Evolutionary conservation across 75 land plant genomes (phyloP).

Genomic region (Sequoiadendron giganteum): DNA sequence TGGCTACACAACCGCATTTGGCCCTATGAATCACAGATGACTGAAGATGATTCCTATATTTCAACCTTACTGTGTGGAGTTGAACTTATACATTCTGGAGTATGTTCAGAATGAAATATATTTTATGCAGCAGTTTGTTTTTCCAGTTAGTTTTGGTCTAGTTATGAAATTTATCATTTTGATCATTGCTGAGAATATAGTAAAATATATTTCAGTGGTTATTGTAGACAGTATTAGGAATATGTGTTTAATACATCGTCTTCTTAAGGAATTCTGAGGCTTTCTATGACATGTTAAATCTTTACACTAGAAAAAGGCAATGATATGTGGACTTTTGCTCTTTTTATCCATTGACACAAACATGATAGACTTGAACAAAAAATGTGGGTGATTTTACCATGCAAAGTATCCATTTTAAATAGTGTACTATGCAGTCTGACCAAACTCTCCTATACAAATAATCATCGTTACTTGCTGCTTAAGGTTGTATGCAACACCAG

Average conservation of each 20-base stretch:
- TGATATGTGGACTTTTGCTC: background rate
- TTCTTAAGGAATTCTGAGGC: background rate
- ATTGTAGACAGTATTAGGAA: background rate
- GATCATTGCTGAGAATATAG: background rate
- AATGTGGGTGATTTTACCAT: background rate
- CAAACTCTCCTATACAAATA: background rate
- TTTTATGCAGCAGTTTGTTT: background rate
- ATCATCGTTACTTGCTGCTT: background rate
- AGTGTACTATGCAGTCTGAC: background rate
- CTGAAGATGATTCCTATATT: conserved; percentile 78
- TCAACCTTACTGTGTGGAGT: conserved; percentile 95
- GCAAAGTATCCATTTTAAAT: background rate
- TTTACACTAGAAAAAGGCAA: background rate
- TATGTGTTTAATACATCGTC: background rate
- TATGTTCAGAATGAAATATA: conserved; percentile 20
- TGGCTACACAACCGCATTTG: conserved; percentile 95
- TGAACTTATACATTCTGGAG: conserved; percentile 96
- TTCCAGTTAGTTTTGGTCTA: background rate
- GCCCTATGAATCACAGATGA: conserved; percentile 97
- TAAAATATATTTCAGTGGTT: conserved; percentile 2
- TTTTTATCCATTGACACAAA: background rate
- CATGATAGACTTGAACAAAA: background rate
- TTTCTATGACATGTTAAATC: background rate
- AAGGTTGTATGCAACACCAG: background rate
- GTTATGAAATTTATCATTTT: background rate